Percentiles rank a stretch among this genome's conserved stretches.
Conservation (phyloP, 148 eudicot genomes). For the Rheum nobile region DNA sequence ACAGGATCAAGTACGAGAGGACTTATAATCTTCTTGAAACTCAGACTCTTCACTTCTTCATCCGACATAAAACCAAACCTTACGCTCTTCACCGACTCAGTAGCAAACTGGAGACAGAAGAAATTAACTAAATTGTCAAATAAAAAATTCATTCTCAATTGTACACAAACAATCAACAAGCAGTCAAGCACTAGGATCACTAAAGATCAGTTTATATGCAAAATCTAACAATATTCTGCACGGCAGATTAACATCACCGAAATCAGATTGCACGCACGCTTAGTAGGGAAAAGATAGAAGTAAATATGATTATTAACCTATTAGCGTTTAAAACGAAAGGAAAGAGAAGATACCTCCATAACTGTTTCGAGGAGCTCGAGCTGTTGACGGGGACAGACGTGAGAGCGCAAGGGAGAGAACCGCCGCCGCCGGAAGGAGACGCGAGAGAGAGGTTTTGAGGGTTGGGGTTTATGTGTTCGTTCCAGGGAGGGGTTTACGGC, state of each 20-base stretch:
- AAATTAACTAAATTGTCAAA: background rate
- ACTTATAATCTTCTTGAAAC: conserved; percentile 50
- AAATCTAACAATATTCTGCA: background rate
- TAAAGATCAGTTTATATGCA: background rate
- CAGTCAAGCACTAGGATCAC: background rate
- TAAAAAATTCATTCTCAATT: background rate
- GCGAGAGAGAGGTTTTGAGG: background rate
- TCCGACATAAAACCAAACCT: conserved; percentile 59
- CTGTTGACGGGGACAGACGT: no score
- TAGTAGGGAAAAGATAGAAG: background rate
- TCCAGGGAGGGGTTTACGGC: no score
- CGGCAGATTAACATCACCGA: background rate
- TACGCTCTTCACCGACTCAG: conserved; percentile 58
- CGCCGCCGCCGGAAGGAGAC: no score
- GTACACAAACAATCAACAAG: background rate
- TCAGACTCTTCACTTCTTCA: conserved; percentile 54
- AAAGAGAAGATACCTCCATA: background rate
- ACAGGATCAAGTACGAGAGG: conserved; percentile 36
- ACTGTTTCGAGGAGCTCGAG: background rate
- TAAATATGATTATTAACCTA: background rate
- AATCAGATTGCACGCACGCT: background rate
- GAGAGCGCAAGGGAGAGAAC: no score
- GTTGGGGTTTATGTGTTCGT: background rate
- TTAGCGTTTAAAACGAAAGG: background rate
- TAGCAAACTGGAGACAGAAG: conserved; percentile 28